A percentile compares a stretch with the other conserved stretches of the same genome.
Evolutionary conservation across 2,329 filamentous ascomycete species (phyloP).

Genomic region (Tolypocladium paradoxum): DNA sequence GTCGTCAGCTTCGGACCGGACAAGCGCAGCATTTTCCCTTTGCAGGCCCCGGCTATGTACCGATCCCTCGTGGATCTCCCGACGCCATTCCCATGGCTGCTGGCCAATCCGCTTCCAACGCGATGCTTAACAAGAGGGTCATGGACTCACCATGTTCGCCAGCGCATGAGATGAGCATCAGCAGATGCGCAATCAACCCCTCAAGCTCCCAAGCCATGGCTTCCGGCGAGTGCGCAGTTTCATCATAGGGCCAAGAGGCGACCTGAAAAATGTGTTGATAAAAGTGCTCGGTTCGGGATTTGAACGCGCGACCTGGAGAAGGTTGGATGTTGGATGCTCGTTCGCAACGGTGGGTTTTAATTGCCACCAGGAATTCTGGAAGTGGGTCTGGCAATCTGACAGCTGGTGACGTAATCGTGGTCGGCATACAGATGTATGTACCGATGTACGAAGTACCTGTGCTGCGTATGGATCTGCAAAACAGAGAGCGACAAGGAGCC

Average conservation of each 20-base stretch:
- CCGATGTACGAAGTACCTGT: too few species aligned
- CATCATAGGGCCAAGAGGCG: conserved; percentile 12
- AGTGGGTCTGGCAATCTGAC: background rate
- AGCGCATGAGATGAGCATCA: conserved; percentile 25
- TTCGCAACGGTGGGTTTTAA: too few species aligned
- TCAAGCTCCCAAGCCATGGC: conserved; percentile 28
- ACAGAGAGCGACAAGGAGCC: background rate
- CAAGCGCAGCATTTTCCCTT: background rate
- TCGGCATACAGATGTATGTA: too few species aligned
- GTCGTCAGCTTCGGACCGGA: conserved; percentile 2
- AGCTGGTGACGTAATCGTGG: background rate
- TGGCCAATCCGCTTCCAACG: background rate
- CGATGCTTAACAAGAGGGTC: background rate
- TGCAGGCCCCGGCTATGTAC: background rate
- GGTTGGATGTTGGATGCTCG: too few species aligned
- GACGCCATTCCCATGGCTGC: background rate
- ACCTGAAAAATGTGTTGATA: conserved; percentile 1
- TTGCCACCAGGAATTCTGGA: too few species aligned
- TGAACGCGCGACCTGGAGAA: conserved; percentile 7
- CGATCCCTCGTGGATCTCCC: background rate
- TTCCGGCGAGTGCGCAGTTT: conserved; percentile 5
- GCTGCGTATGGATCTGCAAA: background rate
- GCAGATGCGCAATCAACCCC: conserved; percentile 23
- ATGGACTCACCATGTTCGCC: conserved; percentile 24
- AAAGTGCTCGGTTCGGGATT: conserved; percentile 3